Conservation (phyloP, 2,329 filamentous ascomycete species). For the Arthroderma uncinatum region DNA sequence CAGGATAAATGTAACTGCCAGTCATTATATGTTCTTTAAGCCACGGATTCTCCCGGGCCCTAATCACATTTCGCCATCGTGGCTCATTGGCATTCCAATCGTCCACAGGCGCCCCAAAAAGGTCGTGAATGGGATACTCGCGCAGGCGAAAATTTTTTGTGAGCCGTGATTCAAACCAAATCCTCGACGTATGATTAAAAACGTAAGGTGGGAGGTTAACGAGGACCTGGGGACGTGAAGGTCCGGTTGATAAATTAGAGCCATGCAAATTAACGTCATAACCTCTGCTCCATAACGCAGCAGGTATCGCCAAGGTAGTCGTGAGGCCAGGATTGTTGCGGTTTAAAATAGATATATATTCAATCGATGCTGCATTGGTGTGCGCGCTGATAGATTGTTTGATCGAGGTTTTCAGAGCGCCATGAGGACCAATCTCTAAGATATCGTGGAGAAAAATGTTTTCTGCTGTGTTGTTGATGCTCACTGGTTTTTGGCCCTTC, state of each 20-base stretch:
- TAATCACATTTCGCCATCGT: constrained; percentile 18
- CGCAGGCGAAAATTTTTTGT: constrained; percentile 16
- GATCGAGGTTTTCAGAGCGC: neutral
- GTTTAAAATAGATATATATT: constrained; percentile 13
- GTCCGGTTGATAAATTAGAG: constrained; percentile 9
- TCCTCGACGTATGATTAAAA: constrained; percentile 13
- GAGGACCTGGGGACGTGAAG: constrained; percentile 13
- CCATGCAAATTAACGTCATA: constrained; percentile 10
- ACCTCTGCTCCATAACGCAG: constrained; percentile 12
- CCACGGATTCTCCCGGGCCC: constrained; percentile 25
- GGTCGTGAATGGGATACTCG: constrained; percentile 2
- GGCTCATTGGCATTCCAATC: constrained; percentile 21
- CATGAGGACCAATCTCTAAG: neutral
- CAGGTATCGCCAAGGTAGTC: constrained; percentile 11
- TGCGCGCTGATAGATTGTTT: constrained; percentile 6
- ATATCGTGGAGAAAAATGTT: neutral
- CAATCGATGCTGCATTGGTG: neutral
- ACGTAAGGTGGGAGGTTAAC: constrained; percentile 14
- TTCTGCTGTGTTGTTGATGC: neutral
- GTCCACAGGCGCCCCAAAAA: constrained; percentile 15
- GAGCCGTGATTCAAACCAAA: constrained; percentile 16
- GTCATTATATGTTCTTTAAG: constrained; percentile 21
- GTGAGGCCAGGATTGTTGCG: constrained; percentile 11
- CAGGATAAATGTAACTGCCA: constrained; percentile 11
- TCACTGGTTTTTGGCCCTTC: neutral